Conservation (phyloP, 441 rosid genomes). For the Euphorbia schlechtendalii region DNA sequence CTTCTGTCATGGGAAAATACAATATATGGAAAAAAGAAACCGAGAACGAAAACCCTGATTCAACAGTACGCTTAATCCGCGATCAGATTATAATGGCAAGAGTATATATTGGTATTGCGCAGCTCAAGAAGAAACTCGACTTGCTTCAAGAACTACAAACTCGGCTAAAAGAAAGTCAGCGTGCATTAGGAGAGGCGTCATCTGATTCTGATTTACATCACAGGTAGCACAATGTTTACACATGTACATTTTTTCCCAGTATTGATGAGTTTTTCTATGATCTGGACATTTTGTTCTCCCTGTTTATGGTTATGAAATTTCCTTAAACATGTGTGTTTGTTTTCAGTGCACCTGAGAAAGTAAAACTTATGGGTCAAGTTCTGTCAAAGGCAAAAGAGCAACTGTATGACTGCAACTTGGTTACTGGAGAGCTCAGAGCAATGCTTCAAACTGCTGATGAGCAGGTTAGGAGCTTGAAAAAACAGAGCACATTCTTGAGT, state of each 20-base stretch:
- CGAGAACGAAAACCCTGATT: slow-evolving; percentile 85
- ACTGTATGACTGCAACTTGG: slow-evolving; percentile 85
- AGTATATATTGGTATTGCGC: slow-evolving; percentile 73
- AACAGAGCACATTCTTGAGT: slow-evolving; percentile 96
- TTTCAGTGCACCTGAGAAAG: slow-evolving; percentile 67
- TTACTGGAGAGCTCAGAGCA: slow-evolving; percentile 92
- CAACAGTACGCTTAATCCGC: slow-evolving; percentile 76
- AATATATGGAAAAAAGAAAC: slow-evolving; percentile 90
- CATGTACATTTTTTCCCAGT: slow-evolving; percentile 3
- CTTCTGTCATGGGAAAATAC: slow-evolving; percentile 89
- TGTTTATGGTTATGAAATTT: slow-evolving; percentile 17
- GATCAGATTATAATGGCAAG: slow-evolving; percentile 96
- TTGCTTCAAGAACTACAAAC: slow-evolving; percentile 65
- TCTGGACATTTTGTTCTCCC: slow-evolving; percentile 9
- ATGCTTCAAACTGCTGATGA: slow-evolving; percentile 98
- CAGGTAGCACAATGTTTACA: slow-evolving; percentile 35
- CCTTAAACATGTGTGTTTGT: slow-evolving; percentile 10
- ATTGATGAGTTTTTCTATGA: slow-evolving; percentile 8
- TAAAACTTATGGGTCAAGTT: slow-evolving; percentile 84
- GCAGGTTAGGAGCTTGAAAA: slow-evolving; percentile 93
- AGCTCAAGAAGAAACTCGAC: slow-evolving; percentile 58
- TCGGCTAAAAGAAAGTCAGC: slow-evolving; percentile 82
- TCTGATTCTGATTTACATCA: slow-evolving; percentile 74
- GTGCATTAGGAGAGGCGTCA: slow-evolving; percentile 57
- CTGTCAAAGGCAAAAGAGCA: slow-evolving; percentile 73